Conservation (phyloP, 1,139 yeast genomes). For the Diutina pseudorugosa region DNA sequence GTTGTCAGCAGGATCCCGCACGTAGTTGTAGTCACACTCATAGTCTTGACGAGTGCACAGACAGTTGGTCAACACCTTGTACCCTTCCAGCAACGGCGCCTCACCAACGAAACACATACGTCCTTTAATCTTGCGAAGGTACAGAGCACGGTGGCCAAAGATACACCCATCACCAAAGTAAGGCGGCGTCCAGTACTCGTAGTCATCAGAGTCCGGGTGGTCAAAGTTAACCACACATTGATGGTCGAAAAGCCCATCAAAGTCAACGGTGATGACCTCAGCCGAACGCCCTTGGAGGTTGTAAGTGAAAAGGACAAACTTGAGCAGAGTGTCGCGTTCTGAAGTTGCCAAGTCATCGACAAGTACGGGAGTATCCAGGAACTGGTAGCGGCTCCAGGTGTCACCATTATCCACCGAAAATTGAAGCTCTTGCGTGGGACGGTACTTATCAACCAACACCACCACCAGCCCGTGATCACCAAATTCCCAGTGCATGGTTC, state of each 20-base stretch:
- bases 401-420: slow-evolving; percentile 76
- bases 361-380: slow-evolving; percentile 42
- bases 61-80: slow-evolving; percentile 53
- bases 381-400: slow-evolving; percentile 59
- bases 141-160: slow-evolving; percentile 79
- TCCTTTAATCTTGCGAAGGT: slow-evolving; percentile 56
- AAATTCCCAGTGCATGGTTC: slow-evolving; percentile 83
- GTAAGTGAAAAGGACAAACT: slow-evolving; percentile 44
- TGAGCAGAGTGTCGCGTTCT: slow-evolving; percentile 78
- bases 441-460: slow-evolving; percentile 50
- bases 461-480: slow-evolving; percentile 91
- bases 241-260: slow-evolving; percentile 47
- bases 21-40: slow-evolving; percentile 88
- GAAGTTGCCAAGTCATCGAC: slow-evolving; percentile 77
- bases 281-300: slow-evolving; percentile 8
- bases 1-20: slow-evolving; percentile 52
- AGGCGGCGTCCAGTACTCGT: slow-evolving; percentile 70
- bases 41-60: slow-evolving; percentile 78
- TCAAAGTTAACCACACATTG: slow-evolving; percentile 63
- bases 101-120: slow-evolving; percentile 68
- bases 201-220: slow-evolving; percentile 52
- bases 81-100: slow-evolving; percentile 56
- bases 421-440: slow-evolving; percentile 42
- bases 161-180: slow-evolving; percentile 66
- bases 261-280: slow-evolving; percentile 48